Evolutionary conservation across 306 rosid species (phyloP), one percentile per base, ranked within the genome.

Genomic region (Cucumis hystrix): DNA sequence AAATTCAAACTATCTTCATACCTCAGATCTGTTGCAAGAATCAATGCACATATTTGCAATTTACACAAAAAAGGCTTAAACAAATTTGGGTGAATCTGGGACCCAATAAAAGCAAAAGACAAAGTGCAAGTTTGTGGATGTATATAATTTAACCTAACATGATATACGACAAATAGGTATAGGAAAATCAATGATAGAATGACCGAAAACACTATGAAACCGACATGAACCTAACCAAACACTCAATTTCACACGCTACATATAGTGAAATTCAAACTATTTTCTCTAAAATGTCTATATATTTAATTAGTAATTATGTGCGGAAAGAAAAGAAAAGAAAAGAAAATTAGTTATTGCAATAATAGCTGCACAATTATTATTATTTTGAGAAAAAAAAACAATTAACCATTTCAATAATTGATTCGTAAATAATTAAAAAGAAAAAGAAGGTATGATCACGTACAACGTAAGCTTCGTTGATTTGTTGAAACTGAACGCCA

Each of bases 381-480:
- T 23, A 9, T 59, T 21, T 10, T 60, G 3, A 47, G 54, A 5
- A 1, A 65, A 37, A 37, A 16, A 63, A 30, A 6, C 18, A 4
- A 47, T 47, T 47, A 1, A 11, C 3, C 16, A 30, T 64, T 20
- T 33, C 54, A 66, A 66, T 67, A 40, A 41, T 67, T 67, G 54
- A 21, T 67, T n/a, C 33, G 17, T 45, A 69, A 6, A 43, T 6
- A 68, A 10, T 40, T 21, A 0, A 70, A 12, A 25, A 47, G 25
- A 23, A 23, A 23, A 21, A 10, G 9, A 23, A 9, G 6, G n/a
- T 52, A 6, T 52, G 10, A 52, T 49, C 43, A 17, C 88, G 30
- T 81, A 96, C 99, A 88, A 89, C 96, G 78, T 96, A 92, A 47
- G 99, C 99, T 81, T 96, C 91, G 10, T 92, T 90, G 88, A 95